Base-by-base conservation (phyloP, 202 grass and related monocot species). In the Sporobolus alterniflorus region DNA sequence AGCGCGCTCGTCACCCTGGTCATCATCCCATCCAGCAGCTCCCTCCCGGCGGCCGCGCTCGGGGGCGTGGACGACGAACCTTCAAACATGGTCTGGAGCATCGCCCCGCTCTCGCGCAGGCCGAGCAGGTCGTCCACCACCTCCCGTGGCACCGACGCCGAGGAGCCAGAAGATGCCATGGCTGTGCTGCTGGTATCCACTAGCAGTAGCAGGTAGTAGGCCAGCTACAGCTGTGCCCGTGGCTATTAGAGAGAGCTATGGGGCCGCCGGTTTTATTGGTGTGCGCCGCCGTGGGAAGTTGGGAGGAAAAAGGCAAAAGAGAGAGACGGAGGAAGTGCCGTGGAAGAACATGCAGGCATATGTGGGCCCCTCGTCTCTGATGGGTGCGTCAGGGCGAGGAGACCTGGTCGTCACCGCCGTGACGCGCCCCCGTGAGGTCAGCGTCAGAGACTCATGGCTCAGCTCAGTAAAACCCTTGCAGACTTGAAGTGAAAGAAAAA, bases 221-320 rank as follows among this genome's bases (percentile, higher is more conserved):
- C 5, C 25, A 39, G n/a, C 11, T 15, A 17, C 6, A 32, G 30
- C 14, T 17, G 30, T 2, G 86, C 67, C 49, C 59, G 67, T 49
- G 30, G 5, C 67, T 74, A 52, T n/a, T n/a, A n/a, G n/a, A n/a
- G n/a, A n/a, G 72, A n/a, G 69, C 40, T 26, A 18, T 36, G 28
- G 82, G 64, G 68, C 25, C 30, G 20, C 46, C 64, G 84, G 64
- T 79, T 86, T 87, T 90, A 90, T 90, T 56, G 84, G 83, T 48
- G 77, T 25, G 48, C 22, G 77, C 28, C 22, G 36, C 13, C n/a
- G 61, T 62, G 50, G 74, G 79, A 79, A 75, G 68, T 47, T 79
- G 79, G 69, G 88, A 70, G 79, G 73, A 86, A 90, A 90, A 62
- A 42, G 22, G 40, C 50, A 63, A 69, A 30, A 74, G 48, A 77